Base-by-base conservation (phyloP, 148 eudicot genomes). In the Gaultheria prostrata region DNA sequence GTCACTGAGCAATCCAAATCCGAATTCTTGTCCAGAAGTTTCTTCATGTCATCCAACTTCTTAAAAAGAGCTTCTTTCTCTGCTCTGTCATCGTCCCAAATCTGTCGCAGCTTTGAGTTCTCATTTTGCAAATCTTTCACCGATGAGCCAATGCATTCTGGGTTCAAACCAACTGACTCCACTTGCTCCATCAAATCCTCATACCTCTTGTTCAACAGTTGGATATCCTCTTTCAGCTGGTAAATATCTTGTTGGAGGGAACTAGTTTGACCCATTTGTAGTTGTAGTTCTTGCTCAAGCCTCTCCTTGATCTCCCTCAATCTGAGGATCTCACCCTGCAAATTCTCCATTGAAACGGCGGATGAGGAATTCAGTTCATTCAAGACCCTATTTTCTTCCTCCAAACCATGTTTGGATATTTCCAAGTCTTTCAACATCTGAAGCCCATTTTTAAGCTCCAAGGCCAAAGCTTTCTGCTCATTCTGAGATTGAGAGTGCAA, bases 391-490 rank as follows among this genome's bases (percentile, higher is more conserved):
- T 97, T 97, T 89, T 97, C 93, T 81, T 79, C 92, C 84, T 94
- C 94, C 83, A 97, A 86, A 81, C 89, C 92, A 39, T 67, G 82
- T 84, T 95, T 97, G 80, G 87, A 71, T 8, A 46, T 85, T 87
- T 94, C 92, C 85, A 91, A 82, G 50, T 90, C 95, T 83, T 91
- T 91, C 88, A 94, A 85, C 88, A 89, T 87, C 84, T 88, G 92
- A n/a, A 97, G 92, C 83, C 92, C 93, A 63, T 89, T 91, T 51
- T 87, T 85, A 20, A 97, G 95, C 89, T 97, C 97, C 90, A 81
- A 48, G 24, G 95, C 90, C 45, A 97, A 86, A 87, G 89, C 89
- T 83, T 77, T 92, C 86, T 97, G 99, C 85, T 95, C 89, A 73
- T 92, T 94, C 82, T 95, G 99, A 77, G 97, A 95, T 83, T 92